Evolutionary conservation across 1,284 basidiomycete species (phyloP).

Genomic region (Porogramme epimiltina): DNA sequence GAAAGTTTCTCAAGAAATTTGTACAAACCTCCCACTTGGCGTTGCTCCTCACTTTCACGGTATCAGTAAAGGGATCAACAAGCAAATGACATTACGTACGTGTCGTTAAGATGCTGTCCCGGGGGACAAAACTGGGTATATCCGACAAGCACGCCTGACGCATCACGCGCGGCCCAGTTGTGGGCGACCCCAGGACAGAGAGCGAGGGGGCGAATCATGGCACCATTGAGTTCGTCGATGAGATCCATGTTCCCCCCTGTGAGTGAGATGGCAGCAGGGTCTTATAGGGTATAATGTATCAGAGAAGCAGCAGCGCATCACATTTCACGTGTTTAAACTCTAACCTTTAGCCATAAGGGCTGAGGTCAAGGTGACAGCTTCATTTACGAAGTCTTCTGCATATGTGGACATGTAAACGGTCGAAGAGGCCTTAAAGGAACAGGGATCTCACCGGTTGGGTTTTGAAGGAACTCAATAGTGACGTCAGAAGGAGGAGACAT

Average conservation of each 20-base stretch:
- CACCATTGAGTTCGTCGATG: constrained; percentile 7
- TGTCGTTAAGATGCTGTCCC: constrained; percentile 14
- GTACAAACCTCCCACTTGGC: constrained; percentile 7
- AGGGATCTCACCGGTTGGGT: neutral
- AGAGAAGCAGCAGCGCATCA: neutral
- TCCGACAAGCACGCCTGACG: constrained; percentile 12
- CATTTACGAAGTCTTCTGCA: constrained; percentile 6
- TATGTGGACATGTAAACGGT: neutral
- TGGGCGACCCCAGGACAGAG: constrained; percentile 11
- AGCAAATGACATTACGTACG: neutral
- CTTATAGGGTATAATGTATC: neutral
- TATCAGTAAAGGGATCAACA: neutral
- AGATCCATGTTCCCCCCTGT: constrained; percentile 14
- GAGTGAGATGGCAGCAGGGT: constrained; percentile 19
- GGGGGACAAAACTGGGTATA: constrained; percentile 16
- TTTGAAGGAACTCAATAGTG: neutral
- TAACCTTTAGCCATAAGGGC: constrained; percentile 16
- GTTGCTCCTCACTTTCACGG: constrained; percentile 14
- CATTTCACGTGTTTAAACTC: too few species aligned
- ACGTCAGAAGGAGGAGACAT: constrained; percentile 4
- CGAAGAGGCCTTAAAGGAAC: too few species aligned
- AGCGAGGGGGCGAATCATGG: constrained; percentile 17
- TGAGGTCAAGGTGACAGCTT: constrained; percentile 12
- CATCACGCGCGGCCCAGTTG: constrained; percentile 18
- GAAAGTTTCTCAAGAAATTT: constrained; percentile 15